Conservation (phyloP, 1,284 basidiomycete genomes). For the Entoloma clypeatum region DNA sequence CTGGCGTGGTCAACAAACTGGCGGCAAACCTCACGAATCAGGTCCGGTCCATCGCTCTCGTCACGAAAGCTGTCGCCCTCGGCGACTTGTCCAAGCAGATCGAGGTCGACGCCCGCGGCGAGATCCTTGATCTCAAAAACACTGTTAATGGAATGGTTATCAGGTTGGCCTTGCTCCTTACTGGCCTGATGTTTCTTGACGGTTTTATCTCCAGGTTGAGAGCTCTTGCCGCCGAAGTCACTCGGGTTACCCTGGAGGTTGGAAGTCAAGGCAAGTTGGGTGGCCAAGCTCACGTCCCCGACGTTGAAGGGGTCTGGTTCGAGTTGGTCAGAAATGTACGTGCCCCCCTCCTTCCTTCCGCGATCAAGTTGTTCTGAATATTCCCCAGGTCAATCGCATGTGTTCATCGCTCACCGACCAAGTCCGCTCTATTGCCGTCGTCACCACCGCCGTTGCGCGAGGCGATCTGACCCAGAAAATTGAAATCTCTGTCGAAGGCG, state of each 20-base stretch:
- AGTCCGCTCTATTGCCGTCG: too few relatives aligned
- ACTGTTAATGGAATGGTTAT: conserved; percentile 98
- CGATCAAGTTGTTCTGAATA: too few relatives aligned
- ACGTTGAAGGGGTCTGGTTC: conserved; percentile 94
- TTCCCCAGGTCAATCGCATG: too few relatives aligned
- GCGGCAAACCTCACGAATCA: conserved; percentile 95
- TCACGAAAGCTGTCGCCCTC: conserved; percentile 94
- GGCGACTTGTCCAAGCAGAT: conserved; percentile 97
- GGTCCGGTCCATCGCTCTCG: conserved; percentile 82
- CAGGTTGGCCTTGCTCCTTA: conserved; percentile 35
- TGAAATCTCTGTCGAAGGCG: conserved; percentile 94
- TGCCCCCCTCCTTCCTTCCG: conserved; percentile 17
- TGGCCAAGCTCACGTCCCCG: conserved; percentile 88
- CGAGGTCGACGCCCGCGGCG: conserved; percentile 93
- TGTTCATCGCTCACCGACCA: too few relatives aligned
- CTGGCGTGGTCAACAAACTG: conserved; percentile 86
- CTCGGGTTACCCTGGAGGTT: conserved; percentile 92
- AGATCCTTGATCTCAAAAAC: conserved; percentile 96
- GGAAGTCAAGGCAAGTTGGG: conserved; percentile 87
- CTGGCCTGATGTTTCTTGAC: conserved; percentile 1
- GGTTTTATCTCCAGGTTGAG: conserved; percentile 50
- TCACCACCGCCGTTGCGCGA: too few relatives aligned
- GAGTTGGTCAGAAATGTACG: conserved; percentile 85
- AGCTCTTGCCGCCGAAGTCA: conserved; percentile 92
- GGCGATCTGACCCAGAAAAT: too few relatives aligned